phyloP scores from a whole-genome alignment of 805 yeast species.

The Phaffomyces opuntiae region DNA sequence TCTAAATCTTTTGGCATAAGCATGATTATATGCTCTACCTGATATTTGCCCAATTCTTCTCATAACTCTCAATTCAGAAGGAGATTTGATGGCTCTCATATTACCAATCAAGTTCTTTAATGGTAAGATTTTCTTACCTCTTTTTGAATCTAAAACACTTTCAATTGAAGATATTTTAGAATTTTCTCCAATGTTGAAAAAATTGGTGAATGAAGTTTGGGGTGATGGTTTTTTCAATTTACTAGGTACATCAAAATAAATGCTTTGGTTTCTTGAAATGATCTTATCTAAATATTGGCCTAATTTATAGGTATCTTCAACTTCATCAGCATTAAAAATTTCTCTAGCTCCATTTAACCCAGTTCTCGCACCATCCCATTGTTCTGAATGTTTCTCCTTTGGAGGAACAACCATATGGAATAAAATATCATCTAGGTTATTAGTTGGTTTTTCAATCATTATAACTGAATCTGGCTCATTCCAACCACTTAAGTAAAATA shows the following conservation, averaged over 20 bases:
- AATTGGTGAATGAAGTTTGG: constrained; percentile 21
- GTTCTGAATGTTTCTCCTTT: constrained; percentile 66
- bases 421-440: constrained; percentile 43
- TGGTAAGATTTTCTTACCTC: constrained; percentile 35
- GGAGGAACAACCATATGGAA: constrained; percentile 85
- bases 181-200: constrained; percentile 23
- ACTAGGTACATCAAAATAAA: constrained; percentile 48
- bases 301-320: constrained; percentile 43
- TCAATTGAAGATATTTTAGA: constrained; percentile 23
- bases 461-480: constrained; percentile 78
- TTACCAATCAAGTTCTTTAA: constrained; percentile 36
- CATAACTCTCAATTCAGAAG: constrained; percentile 71
- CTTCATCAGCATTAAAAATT: constrained; percentile 81
- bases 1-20: constrained; percentile 58
- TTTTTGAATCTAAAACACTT: constrained; percentile 20
- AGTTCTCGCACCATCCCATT: constrained; percentile 93
- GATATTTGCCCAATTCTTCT: constrained; percentile 78
- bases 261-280: constrained; percentile 38
- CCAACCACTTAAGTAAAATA: constrained; percentile 87
- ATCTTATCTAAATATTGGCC: constrained; percentile 39
- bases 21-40: constrained; percentile 75
- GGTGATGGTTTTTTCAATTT: constrained; percentile 15
- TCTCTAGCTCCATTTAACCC: constrained; percentile 80
- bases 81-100: constrained; percentile 66
- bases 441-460: constrained; percentile 54